Base-by-base conservation (phyloP, 2,329 filamentous ascomycete species). In the Colletotrichum cuscutae region DNA sequence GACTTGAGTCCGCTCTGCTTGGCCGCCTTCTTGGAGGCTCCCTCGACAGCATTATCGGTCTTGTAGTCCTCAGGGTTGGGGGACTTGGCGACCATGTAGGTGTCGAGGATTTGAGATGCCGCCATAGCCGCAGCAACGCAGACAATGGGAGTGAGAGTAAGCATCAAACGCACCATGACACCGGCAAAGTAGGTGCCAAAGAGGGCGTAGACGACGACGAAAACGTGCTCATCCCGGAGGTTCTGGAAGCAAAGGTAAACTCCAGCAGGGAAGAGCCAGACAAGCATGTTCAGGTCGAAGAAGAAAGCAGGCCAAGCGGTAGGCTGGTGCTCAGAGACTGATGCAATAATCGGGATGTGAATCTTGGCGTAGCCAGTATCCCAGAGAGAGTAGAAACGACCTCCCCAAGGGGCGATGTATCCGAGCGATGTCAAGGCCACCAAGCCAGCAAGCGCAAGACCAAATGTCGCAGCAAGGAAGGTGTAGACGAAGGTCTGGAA, bases 251-350 rank as follows among this genome's bases (percentile, higher is more conserved):
- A 98, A 85, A 99, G 92, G 86, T 98, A 99, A 71, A 99, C 95
- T 84, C 97, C 97, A 13, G 97, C 97, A 4, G 97, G 97, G 91
- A 99, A 98, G 65, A 99, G 91, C 97, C 97, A 99, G 85, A 99
- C 98, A 79, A 99, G 89, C 87, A 99, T 92, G 87, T 97, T 98
- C 78, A 99, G 89, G 80, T 99, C 97, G 83, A 99, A 99, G 88
- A 99, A 99, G 89, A 98, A 99, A 19, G 97, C 95, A 2, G 97
- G 97, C 97, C 97, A 99, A 56, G 97, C 97, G 49, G 97, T 99
- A 67, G 97, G 97, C 86, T 99, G 97, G 86, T 99, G 97, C 86
- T 99, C 97, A 1, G 97, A 99, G 59, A 99, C 97, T n/a, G 97
- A 99, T 4, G 97, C 97, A 82, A 99, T 99, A 81, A 99, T 99